Base-by-base conservation (phyloP, 2,329 filamentous ascomycete genomes). In the Alternaria longipes region DNA sequence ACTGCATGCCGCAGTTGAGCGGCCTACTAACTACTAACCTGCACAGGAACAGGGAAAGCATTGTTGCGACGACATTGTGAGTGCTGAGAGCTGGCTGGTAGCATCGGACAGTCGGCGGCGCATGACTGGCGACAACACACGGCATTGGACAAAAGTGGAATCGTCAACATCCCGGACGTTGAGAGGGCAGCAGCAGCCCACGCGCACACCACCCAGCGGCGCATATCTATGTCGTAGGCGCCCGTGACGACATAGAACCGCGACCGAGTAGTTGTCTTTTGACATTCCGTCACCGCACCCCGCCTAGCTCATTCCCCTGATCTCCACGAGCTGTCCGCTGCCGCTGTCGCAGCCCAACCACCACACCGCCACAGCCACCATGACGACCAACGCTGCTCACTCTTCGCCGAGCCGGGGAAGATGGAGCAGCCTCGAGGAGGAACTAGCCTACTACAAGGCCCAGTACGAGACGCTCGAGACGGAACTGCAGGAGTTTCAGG, bases 401-500 rank as follows among this genome's bases (percentile, higher is more conserved):
- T 74, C 76, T 40, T 78, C 77, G 62, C 75, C 77, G 32, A 69
- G 70, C 50, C 63, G 68, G 53, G 70, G 68, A 40, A 70, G 71
- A 45, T 77, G 76, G 69, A 64, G 50, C 58, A 78, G 68, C 62
- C 68, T 82, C 67, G 90, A 93, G 75, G 92, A 95, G 75, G 91
- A 94, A 63, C 85, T 99, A 54, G 86, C 90, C 60, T 97, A 95
- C 87, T 99, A 98, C 87, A 99, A 99, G 84, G 82, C 89, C 55
- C 94, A 98, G 79, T 98, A 98, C 82, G 93, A 96, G 81, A 89
- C 93, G 77, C 86, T 99, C 38, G 95, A 97, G 81, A 85, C 89
- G 54, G 95, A 99, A 80, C 87, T 99, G 63, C 88, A 91, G 64
- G 95, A 99, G 74, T 99, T 99, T 78, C 92, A 97, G 75, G 86